Evolutionary conservation across 2,329 filamentous ascomycete species (phyloP).

Genomic region (Sporothrix globosa): DNA sequence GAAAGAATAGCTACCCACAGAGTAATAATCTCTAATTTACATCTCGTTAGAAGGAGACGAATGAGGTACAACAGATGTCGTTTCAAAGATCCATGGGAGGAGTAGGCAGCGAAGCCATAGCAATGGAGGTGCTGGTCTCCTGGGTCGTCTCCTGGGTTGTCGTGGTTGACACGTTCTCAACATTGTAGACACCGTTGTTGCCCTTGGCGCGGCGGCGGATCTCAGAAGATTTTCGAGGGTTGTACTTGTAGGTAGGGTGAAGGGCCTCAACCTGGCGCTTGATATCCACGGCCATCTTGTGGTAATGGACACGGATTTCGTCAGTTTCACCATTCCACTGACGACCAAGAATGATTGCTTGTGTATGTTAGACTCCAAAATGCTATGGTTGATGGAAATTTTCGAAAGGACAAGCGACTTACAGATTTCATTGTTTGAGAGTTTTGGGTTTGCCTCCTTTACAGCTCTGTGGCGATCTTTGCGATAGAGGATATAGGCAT

Average conservation of each 20-base stretch:
- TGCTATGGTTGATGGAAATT: not conserved
- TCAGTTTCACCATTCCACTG: conserved; percentile 45
- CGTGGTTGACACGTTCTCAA: not conserved
- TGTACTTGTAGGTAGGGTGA: conserved; percentile 48
- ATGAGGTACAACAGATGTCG: not conserved
- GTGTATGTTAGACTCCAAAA: conserved; percentile 34
- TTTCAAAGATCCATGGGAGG: conserved; percentile 21
- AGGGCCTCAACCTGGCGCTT: conserved; percentile 41
- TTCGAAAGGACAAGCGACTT: conserved; percentile 36
- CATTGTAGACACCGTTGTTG: conserved; percentile 27
- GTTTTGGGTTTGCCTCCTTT: conserved; percentile 43
- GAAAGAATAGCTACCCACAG: not conserved
- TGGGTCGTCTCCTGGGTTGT: not conserved
- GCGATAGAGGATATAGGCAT: conserved; percentile 51
- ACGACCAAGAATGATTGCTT: conserved; percentile 45
- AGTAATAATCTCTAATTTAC: not conserved
- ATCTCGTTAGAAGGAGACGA: conserved; percentile 23
- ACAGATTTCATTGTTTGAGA: conserved; percentile 52
- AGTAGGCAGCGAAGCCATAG: conserved; percentile 10
- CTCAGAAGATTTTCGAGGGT: conserved; percentile 42
- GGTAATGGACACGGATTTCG: conserved; percentile 43
- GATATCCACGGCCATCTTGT: conserved; percentile 41
- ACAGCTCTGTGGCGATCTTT: conserved; percentile 46
- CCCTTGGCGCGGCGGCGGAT: conserved; percentile 34
- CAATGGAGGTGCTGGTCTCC: not conserved